Conservation (phyloP, 805 yeast genomes). For the Kuraishia capsulata region DNA sequence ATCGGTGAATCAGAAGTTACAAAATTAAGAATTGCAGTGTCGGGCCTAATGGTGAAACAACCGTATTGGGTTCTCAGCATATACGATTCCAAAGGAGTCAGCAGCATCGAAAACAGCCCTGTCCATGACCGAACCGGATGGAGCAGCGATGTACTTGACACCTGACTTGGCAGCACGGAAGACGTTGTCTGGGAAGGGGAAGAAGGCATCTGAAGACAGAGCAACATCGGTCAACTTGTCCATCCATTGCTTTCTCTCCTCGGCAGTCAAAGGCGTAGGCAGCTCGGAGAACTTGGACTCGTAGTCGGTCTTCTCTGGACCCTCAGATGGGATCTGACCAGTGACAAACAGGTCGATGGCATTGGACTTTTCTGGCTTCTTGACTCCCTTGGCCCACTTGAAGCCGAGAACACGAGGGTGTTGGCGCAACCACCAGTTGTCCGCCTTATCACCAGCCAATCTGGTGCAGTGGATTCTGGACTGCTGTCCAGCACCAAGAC, state of each 20-base stretch:
- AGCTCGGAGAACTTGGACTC: constrained; percentile 77
- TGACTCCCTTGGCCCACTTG: constrained; percentile 97
- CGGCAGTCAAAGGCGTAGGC: constrained; percentile 75
- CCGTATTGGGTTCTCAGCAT: constrained; percentile 95
- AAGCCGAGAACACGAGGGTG: constrained; percentile 89
- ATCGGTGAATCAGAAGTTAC: no score
- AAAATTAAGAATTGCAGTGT: no score
- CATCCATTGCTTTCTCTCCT: constrained; percentile 86
- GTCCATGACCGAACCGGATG: constrained; percentile 97
- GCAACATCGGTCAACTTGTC: constrained; percentile 77
- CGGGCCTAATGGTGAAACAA: constrained; percentile 96
- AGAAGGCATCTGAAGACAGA: constrained; percentile 94
- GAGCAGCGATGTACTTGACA: constrained; percentile 93
- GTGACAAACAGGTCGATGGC: constrained; percentile 94
- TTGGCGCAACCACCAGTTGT: constrained; percentile 99
- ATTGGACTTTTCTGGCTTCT: constrained; percentile 97
- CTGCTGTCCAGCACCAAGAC: constrained; percentile 99
- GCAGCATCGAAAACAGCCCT: constrained; percentile 94
- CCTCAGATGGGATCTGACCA: constrained; percentile 81
- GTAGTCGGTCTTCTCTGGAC: constrained; percentile 90
- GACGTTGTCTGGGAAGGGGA: constrained; percentile 99
- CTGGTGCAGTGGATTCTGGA: constrained; percentile 99
- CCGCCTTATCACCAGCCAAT: constrained; percentile 98
- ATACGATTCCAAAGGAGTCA: constrained; percentile 80
- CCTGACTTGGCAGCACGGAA: constrained; percentile 97